Percentiles rank a stretch among this genome's conserved stretches.
Evolutionary conservation across 2,329 filamentous ascomycete genomes (phyloP).

Genomic region (Penicillium sp.): DNA sequence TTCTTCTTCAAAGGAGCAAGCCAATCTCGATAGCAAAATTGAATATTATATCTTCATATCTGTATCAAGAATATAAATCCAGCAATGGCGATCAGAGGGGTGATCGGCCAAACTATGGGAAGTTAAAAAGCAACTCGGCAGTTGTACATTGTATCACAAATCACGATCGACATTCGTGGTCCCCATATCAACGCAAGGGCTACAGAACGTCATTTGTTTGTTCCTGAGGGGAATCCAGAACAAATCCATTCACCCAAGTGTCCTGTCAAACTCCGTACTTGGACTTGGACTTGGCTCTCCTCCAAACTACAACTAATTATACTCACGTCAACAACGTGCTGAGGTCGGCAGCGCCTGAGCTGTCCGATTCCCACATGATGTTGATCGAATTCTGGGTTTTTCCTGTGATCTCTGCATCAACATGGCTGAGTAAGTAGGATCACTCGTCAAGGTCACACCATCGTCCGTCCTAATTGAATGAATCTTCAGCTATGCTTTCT

Average conservation of each 20-base stretch:
- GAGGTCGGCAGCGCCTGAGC: slow-evolving; percentile 2
- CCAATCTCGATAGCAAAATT: neutral
- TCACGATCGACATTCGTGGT: slow-evolving; percentile 1
- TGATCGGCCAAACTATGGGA: neutral
- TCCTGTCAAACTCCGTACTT: neutral
- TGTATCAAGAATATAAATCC: neutral
- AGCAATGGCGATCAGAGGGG: neutral
- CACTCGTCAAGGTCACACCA: neutral
- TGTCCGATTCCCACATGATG: slow-evolving; percentile 1
- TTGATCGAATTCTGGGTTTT: slow-evolving; percentile 12
- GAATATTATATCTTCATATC: neutral
- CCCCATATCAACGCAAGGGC: slow-evolving; percentile 2
- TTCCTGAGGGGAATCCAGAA: neutral
- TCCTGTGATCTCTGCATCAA: slow-evolving; percentile 18
- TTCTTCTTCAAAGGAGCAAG: neutral
- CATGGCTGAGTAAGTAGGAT: slow-evolving; percentile 17
- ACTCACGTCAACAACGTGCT: slow-evolving; percentile 2
- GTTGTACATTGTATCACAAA: neutral
- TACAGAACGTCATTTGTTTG: neutral
- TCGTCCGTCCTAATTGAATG: neutral
- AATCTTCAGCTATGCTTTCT: slow-evolving; percentile 13
- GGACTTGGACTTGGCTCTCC: neutral
- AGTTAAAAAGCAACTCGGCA: neutral
- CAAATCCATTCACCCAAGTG: neutral
- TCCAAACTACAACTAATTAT: neutral